A percentile compares a stretch with the other conserved stretches of the same genome.
Conservation (phyloP, 2,329 filamentous ascomycete species). For the Calonectria hawksworthii region DNA sequence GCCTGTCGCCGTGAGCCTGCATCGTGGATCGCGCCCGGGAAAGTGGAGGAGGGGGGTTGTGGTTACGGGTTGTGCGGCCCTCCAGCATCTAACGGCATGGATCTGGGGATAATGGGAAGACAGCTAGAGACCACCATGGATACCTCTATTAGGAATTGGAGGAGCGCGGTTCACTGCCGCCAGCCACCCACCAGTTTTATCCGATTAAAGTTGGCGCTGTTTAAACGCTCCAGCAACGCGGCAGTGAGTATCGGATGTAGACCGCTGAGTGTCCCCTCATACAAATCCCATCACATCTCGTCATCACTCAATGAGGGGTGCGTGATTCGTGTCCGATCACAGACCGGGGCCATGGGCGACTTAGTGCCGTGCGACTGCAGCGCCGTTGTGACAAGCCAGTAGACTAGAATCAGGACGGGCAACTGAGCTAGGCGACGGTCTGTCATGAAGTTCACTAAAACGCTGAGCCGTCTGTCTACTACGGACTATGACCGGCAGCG, state of each 20-base stretch:
- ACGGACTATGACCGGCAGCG: constrained; percentile 33
- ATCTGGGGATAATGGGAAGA: constrained; percentile 19
- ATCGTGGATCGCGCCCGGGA: constrained; percentile 38
- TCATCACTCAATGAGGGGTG: constrained; percentile 18
- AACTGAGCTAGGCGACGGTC: constrained; percentile 10
- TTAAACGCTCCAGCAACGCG: constrained; percentile 11
- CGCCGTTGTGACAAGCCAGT: constrained; percentile 41
- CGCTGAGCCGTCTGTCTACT: constrained; percentile 13
- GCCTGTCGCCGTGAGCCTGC: constrained; percentile 27
- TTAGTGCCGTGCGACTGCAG: constrained; percentile 41
- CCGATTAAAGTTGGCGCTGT: neutral
- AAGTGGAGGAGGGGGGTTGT: constrained; percentile 24
- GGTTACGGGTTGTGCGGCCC: constrained; percentile 6
- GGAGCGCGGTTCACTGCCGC: constrained; percentile 32
- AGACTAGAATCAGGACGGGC: constrained; percentile 6
- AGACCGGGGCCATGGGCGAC: constrained; percentile 34
- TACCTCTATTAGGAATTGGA: neutral
- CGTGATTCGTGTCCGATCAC: constrained; percentile 39
- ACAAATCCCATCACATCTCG: neutral
- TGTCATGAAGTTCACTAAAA: constrained; percentile 13
- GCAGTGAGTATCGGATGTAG: constrained; percentile 16
- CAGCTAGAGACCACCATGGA: constrained; percentile 12
- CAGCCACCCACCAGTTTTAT: constrained; percentile 18
- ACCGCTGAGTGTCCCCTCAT: too few relatives aligned
- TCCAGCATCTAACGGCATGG: constrained; percentile 24